These are phyloP conservation scores for Buxus sempervirens DNA, from an alignment of 164 flowering plant genomes.

Conservation along the genomic window DNA sequence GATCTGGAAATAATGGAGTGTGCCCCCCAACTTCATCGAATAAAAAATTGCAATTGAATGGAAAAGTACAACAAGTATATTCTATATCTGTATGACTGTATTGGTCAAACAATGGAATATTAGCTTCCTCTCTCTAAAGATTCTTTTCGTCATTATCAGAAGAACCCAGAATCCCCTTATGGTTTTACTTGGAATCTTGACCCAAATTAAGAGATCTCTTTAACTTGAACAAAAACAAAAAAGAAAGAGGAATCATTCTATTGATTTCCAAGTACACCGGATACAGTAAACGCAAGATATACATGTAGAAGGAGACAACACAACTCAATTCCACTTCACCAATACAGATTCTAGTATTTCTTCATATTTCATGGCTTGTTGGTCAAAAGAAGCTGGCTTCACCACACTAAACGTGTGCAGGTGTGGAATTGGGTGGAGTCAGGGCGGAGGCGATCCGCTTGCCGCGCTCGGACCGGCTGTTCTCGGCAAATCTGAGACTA, in stretches of 20 bases:
- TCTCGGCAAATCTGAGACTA: conserved; percentile 51
- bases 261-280: no score
- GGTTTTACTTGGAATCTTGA: neutral
- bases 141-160: neutral
- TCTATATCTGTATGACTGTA: neutral
- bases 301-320: no score
- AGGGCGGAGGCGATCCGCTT: conserved; percentile 21
- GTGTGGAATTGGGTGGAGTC: conserved; percentile 38
- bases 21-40: neutral
- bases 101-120: neutral
- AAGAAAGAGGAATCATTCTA: neutral
- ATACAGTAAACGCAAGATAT: no score
- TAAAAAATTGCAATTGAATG: neutral
- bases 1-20: neutral
- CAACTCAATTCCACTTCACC: neutral
- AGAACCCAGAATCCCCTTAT: neutral
- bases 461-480: conserved; percentile 46
- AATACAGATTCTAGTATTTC: neutral
- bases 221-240: neutral
- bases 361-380: neutral
- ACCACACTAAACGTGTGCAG: conserved; percentile 25
- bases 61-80: neutral
- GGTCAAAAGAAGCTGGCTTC: neutral
- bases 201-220: neutral
- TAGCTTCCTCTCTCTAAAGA: neutral